These are phyloP conservation scores for Silene noctiflora DNA, from an alignment of 179 eudicot species.

Conservation along the genomic window DNA sequence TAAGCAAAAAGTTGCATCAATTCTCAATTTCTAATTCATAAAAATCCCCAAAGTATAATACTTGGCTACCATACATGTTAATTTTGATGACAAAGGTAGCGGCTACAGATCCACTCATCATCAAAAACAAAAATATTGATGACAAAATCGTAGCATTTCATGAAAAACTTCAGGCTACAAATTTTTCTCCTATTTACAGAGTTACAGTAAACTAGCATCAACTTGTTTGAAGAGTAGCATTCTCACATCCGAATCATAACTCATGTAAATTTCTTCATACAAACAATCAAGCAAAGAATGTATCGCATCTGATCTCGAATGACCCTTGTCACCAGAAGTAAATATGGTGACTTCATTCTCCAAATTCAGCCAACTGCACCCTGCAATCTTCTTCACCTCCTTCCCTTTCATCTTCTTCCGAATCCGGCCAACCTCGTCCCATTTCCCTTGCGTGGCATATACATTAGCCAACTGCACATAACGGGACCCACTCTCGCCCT, in stretches of 20 bases:
- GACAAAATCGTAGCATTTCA: too few relatives aligned
- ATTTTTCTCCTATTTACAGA: not conserved
- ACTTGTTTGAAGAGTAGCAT: not conserved
- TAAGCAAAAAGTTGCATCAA: too few relatives aligned
- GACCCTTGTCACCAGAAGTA: slow-evolving; percentile 58
- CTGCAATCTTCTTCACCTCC: slow-evolving; percentile 67
- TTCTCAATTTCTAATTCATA: too few relatives aligned
- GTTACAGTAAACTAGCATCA: not conserved
- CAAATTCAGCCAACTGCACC: slow-evolving; percentile 78
- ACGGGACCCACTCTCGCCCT: slow-evolving; percentile 59
- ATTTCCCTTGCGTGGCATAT: slow-evolving; percentile 72
- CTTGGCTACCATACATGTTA: too few relatives aligned
- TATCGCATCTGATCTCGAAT: slow-evolving; percentile 47
- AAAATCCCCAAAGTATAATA: too few relatives aligned
- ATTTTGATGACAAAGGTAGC: too few relatives aligned
- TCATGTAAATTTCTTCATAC: slow-evolving; percentile 35
- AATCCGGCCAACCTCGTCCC: slow-evolving; percentile 85
- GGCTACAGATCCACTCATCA: too few relatives aligned
- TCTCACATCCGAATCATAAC: too few relatives aligned
- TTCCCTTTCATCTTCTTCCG: slow-evolving; percentile 81
- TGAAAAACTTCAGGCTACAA: too few relatives aligned
- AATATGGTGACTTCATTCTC: slow-evolving; percentile 50
- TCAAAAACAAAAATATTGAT: too few relatives aligned
- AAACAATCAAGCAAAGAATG: slow-evolving; percentile 48
- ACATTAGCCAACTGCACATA: slow-evolving; percentile 77